These are phyloP conservation scores for Rosa lucieae DNA, from an alignment of 306 rosid genomes.

Conservation along the genomic window DNA sequence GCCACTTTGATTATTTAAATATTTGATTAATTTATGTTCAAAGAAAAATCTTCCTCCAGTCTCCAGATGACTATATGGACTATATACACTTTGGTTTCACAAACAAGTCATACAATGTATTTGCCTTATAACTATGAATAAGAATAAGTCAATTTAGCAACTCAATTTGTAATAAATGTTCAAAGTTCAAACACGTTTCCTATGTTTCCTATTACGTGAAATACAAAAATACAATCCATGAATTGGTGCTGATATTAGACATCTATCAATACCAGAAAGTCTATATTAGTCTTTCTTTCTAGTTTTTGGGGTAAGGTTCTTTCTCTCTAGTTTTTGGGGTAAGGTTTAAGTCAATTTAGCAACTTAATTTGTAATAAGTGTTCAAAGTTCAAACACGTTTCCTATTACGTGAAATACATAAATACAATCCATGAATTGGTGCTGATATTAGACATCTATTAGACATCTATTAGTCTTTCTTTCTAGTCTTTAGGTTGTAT, in stretches of 20 bases:
- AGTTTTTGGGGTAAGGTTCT: too few species aligned
- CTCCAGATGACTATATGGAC: not conserved
- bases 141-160: not conserved
- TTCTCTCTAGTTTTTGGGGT: too few species aligned
- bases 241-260: not conserved
- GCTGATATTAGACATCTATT: not conserved
- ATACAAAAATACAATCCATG: not conserved
- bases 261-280: not conserved
- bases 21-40: not conserved
- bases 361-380: not conserved
- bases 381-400: slow-evolving; percentile 2
- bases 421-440: not conserved
- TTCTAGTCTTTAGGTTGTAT: too few species aligned
- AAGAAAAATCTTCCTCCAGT: not conserved
- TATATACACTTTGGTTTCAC: not conserved
- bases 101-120: not conserved
- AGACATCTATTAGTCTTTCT: too few species aligned
- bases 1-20: not conserved
- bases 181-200: not conserved
- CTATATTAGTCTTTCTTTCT: too few species aligned
- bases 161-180: not conserved
- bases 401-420: not conserved
- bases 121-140: not conserved
- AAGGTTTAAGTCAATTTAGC: not conserved
- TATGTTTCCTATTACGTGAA: not conserved